Conservation (phyloP, 202 grass and related monocot species). For the Digitaria exilis region DNA sequence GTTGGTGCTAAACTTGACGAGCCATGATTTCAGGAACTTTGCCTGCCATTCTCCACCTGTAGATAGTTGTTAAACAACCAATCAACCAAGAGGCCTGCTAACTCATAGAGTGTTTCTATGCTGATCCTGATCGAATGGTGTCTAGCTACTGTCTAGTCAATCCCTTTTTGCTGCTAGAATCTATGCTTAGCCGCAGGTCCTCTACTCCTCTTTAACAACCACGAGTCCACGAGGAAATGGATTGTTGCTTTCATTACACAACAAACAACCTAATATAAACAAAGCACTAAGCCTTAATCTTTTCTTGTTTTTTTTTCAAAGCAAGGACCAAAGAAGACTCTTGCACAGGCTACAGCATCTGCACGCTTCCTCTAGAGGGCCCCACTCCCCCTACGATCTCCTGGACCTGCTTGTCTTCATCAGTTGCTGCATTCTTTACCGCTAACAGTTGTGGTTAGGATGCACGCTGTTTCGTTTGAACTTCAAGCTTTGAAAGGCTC, state of each 20-base stretch:
- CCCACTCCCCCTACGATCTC: too few species aligned
- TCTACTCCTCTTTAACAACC: background rate
- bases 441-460: too few species aligned
- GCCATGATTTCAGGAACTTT: conserved; percentile 15
- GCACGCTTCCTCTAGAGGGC: background rate
- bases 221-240: background rate
- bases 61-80: background rate
- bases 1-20: background rate
- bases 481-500: too few species aligned
- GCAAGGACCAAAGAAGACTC: background rate
- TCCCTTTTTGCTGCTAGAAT: background rate
- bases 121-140: background rate
- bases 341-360: background rate
- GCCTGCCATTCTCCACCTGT: background rate
- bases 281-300: background rate
- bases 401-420: background rate
- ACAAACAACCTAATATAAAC: too few species aligned
- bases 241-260: background rate
- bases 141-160: background rate
- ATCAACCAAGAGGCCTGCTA: background rate
- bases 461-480: too few species aligned
- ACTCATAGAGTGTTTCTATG: background rate
- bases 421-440: too few species aligned
- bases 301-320: background rate
- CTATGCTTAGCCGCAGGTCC: background rate